A percentile compares a stretch with the other conserved stretches of the same genome.
phyloP scores from a whole-genome alignment of 495 filamentous ascomycete genomes.

The Collariella sp. region DNA sequence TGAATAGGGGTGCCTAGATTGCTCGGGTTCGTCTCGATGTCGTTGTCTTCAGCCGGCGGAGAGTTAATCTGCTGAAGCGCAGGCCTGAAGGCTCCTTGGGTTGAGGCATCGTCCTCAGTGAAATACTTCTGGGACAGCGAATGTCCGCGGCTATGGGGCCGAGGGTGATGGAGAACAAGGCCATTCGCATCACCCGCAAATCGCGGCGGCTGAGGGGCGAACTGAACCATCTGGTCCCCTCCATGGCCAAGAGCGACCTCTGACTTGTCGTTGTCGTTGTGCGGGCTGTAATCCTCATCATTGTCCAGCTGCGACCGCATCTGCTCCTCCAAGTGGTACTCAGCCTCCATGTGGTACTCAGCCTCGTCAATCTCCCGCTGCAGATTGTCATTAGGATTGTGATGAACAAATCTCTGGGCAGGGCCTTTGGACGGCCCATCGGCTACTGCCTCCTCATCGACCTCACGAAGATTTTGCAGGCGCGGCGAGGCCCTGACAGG shows the following conservation, averaged over 20 bases:
- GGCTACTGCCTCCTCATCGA: constrained; percentile 43
- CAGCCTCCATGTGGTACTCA: constrained; percentile 76
- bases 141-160: constrained; percentile 52
- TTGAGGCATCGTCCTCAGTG: constrained; percentile 35
- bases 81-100: constrained; percentile 28
- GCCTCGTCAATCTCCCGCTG: constrained; percentile 79
- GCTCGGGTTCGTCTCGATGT: constrained; percentile 71
- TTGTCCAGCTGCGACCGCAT: constrained; percentile 64
- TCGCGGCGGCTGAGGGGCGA: constrained; percentile 30
- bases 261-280: constrained; percentile 36
- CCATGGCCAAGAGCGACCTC: constrained; percentile 25
- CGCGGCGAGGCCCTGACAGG: constrained; percentile 48
- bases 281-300: constrained; percentile 51
- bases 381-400: constrained; percentile 48
- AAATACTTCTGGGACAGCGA: constrained; percentile 48
- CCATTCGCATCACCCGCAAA: constrained; percentile 40
- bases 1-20: constrained; percentile 55
- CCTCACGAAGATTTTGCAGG: constrained; percentile 45
- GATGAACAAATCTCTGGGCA: constrained; percentile 35
- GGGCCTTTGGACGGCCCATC: constrained; percentile 43
- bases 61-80: constrained; percentile 23
- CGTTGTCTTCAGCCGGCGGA: constrained; percentile 47
- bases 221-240: constrained; percentile 36
- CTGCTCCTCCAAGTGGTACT: constrained; percentile 71
- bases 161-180: constrained; percentile 50